Evolutionary conservation across 768 basidiomycete genomes (phyloP).

Genomic region (Roridomyces roridus): DNA sequence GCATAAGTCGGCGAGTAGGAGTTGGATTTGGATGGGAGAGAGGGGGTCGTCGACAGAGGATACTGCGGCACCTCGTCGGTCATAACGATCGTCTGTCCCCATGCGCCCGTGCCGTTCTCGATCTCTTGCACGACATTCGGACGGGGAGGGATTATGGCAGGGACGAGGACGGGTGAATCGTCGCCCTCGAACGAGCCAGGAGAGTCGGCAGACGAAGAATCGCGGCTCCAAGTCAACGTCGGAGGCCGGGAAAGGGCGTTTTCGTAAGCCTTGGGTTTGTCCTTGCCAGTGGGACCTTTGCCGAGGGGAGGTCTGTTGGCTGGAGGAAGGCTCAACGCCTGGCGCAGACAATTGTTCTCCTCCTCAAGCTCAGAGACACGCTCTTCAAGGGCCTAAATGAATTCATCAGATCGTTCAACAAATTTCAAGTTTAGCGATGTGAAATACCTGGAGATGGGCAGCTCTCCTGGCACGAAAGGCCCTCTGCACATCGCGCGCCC

Average conservation of each 20-base stretch:
- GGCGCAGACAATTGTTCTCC: constrained; percentile 78
- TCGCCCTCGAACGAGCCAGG: constrained; percentile 61
- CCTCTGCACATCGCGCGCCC: constrained; percentile 87
- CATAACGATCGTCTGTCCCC: constrained; percentile 65
- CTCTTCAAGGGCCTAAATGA: constrained; percentile 75
- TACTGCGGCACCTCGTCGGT: constrained; percentile 43
- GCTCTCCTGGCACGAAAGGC: constrained; percentile 90
- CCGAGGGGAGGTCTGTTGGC: constrained; percentile 76
- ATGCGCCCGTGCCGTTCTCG: constrained; percentile 44
- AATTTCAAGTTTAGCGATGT: constrained; percentile 46
- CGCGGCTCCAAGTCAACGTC: constrained; percentile 43
- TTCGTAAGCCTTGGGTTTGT: constrained; percentile 69
- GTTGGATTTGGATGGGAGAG: constrained; percentile 44
- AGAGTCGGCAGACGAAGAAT: constrained; percentile 51
- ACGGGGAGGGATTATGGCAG: constrained; percentile 55
- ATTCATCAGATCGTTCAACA: constrained; percentile 38
- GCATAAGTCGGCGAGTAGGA: constrained; percentile 12
- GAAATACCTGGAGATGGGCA: constrained; percentile 75
- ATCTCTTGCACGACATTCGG: constrained; percentile 47
- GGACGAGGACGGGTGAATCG: constrained; percentile 63
- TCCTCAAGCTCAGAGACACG: constrained; percentile 84
- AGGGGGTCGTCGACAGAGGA: constrained; percentile 51
- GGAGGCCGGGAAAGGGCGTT: no score
- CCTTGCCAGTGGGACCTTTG: constrained; percentile 88
- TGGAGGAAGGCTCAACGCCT: constrained; percentile 74